Evolutionary conservation across 2,329 filamentous ascomycete genomes (phyloP), one percentile per base, ranked within the genome.

Genomic region (Alternaria rosae): DNA sequence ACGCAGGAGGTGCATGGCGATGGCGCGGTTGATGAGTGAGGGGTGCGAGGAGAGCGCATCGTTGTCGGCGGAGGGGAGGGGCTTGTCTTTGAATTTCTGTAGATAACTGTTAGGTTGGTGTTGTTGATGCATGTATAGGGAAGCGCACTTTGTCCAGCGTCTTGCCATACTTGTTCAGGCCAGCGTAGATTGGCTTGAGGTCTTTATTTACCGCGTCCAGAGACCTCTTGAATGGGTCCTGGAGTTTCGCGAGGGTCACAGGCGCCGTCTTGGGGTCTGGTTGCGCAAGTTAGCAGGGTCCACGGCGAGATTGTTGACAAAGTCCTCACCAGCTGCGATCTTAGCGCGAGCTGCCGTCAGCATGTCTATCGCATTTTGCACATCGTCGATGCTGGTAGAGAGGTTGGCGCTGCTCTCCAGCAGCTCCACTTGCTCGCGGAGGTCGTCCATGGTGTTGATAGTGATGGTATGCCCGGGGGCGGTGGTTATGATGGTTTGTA

Each of bases 1-100:
- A 42, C 95, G 92, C 41, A 99, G 86, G 21, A 99, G 86, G 76
- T 99, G 95, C 93, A 98, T 97, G 10, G 92, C 92, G 70, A 99
- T 96, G 7, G 95, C 94, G 59, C 94, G 89, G 80, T 97, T 96
- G 76, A 98, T 92, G 12, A 97, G 85, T 15, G 86, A 84, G 5
- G 91, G 86, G 68, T 96, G 89, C 20, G 89, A 87, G 2, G 88
- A 89, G 78, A 97, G 88, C 32, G 89, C 91, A 79, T 97, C 93
- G 72, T 93, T 89, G 60, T 94, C 91, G 73, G 89, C 91, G 13
- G 90, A 91, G 0, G 94, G 88, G 13, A 91, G 83, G 13, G 89
- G 88, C 64, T 87, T 87, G 64, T 88, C 86, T 81, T 79, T 80
- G 77, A 80, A 91, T 73, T 91, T 87, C 85, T 89, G 64, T 1